These are phyloP conservation scores for Aspergillus calidoustus DNA, from an alignment of 2,329 filamentous ascomycete species.

Conservation along the genomic window DNA sequence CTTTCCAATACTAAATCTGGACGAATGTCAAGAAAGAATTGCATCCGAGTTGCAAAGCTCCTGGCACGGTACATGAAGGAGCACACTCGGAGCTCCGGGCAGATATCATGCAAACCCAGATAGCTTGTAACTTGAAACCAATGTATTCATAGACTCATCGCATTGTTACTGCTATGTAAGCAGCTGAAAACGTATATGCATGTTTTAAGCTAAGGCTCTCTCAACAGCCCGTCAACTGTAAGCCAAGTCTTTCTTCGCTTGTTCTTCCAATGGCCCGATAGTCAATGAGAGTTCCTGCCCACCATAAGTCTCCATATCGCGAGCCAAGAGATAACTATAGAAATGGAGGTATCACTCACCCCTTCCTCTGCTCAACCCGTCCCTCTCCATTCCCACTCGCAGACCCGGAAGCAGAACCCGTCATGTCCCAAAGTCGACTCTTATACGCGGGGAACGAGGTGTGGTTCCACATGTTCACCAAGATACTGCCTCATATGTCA, in stretches of 20 bases:
- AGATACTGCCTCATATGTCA: conserved; percentile 37
- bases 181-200: not conserved
- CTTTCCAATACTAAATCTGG: no score
- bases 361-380: conserved; percentile 25
- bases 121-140: not conserved
- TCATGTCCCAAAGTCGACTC: conserved; percentile 48
- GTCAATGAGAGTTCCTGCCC: conserved; percentile 5
- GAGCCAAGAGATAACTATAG: not conserved
- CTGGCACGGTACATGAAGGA: not conserved
- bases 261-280: not conserved
- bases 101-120: not conserved
- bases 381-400: conserved; percentile 27
- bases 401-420: conserved; percentile 21
- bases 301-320: not conserved
- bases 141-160: not conserved
- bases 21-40: not conserved
- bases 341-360: conserved; percentile 1
- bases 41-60: no score
- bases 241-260: conserved; percentile 4
- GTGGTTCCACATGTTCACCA: conserved; percentile 56
- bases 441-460: conserved; percentile 53
- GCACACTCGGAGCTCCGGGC: not conserved
- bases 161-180: conserved; percentile 4
- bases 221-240: conserved; percentile 9
- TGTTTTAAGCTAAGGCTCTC: not conserved